phyloP scores from a whole-genome alignment of 352 stramenopile genomes.

The Phytopythium kandeliae region DNA sequence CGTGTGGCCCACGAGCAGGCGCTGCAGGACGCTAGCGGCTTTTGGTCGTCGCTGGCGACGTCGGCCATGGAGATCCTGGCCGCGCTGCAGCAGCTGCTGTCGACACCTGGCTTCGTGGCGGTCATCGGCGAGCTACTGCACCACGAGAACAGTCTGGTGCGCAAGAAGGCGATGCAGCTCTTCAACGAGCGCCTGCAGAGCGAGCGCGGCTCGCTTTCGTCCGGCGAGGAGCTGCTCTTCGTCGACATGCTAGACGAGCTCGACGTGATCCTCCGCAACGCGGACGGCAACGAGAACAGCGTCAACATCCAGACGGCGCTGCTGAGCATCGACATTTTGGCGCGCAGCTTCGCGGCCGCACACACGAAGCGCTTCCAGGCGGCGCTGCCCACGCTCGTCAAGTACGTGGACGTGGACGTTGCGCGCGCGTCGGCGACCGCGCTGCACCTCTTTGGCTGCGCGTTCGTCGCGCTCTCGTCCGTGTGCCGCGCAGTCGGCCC shows the following conservation, averaged over 20 bases:
- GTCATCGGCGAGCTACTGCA: conserved; percentile 81
- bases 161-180: conserved; percentile 85
- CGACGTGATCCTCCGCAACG: conserved; percentile 59
- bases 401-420: conserved; percentile 61
- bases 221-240: conserved; percentile 74
- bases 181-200: conserved; percentile 84
- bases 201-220: conserved; percentile 46
- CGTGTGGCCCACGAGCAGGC: conserved; percentile 65
- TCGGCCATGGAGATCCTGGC: conserved; percentile 70
- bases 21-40: conserved; percentile 44
- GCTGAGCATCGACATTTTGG: conserved; percentile 79
- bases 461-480: conserved; percentile 79
- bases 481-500: conserved; percentile 63
- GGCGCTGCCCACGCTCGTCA: conserved; percentile 67
- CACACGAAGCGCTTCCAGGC: conserved; percentile 74
- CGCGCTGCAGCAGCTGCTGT: conserved; percentile 79
- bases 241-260: conserved; percentile 87
- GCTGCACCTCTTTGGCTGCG: conserved; percentile 74
- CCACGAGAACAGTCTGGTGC: conserved; percentile 83
- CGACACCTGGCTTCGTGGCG: conserved; percentile 79
- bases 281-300: conserved; percentile 50
- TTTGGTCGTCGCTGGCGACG: conserved; percentile 48
- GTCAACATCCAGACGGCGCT: conserved; percentile 81
- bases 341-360: conserved; percentile 65
- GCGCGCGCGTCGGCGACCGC: conserved; percentile 35